A percentile compares a stretch with the other conserved stretches of the same genome.
These are phyloP conservation scores for Mycena chlorophos DNA, from an alignment of 768 basidiomycete species.

Conservation along the genomic window DNA sequence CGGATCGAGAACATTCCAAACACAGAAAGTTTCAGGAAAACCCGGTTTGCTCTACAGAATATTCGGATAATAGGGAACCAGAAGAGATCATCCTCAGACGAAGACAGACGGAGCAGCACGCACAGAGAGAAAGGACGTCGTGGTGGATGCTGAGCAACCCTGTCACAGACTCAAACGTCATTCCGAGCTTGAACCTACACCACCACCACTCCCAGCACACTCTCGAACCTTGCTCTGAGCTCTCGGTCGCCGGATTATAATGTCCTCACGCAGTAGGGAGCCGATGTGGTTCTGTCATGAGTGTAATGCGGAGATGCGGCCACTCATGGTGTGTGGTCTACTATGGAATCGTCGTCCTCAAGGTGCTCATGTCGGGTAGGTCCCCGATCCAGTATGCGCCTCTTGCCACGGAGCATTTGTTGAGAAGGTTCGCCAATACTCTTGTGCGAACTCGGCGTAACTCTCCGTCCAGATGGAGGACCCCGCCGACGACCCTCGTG, in stretches of 20 bases:
- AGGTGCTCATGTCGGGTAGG: conserved; percentile 40
- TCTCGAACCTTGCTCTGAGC: too few relatives aligned
- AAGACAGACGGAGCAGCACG: conserved; percentile 22
- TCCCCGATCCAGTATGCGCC: conserved; percentile 80
- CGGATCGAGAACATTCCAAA: too few relatives aligned
- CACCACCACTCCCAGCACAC: too few relatives aligned
- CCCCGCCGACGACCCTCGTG: conserved; percentile 71
- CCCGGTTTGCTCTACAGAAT: conserved; percentile 44
- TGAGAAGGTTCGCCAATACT: conserved; percentile 20
- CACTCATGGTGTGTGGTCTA: conserved; percentile 65
- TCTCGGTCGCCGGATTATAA: too few relatives aligned
- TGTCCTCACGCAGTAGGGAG: conserved; percentile 44
- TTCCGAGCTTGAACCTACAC: too few relatives aligned
- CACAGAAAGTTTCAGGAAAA: conserved; percentile 40
- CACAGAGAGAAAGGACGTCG: conserved; percentile 15
- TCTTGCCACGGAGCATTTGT: conserved; percentile 78
- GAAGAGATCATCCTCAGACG: conserved; percentile 42
- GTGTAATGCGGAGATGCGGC: conserved; percentile 86
- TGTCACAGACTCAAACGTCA: too few relatives aligned
- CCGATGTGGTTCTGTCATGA: conserved; percentile 81
- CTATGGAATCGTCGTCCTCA: conserved; percentile 1
- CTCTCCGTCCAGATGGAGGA: conserved; percentile 63
- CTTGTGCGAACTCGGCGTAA: conserved; percentile 1
- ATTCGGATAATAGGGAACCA: conserved; percentile 69
- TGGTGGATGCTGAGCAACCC: background rate